A percentile compares a stretch with the other conserved stretches of the same genome.
phyloP scores from a whole-genome alignment of 2,329 filamentous ascomycete species.

The Plectosphaerella sp. region DNA sequence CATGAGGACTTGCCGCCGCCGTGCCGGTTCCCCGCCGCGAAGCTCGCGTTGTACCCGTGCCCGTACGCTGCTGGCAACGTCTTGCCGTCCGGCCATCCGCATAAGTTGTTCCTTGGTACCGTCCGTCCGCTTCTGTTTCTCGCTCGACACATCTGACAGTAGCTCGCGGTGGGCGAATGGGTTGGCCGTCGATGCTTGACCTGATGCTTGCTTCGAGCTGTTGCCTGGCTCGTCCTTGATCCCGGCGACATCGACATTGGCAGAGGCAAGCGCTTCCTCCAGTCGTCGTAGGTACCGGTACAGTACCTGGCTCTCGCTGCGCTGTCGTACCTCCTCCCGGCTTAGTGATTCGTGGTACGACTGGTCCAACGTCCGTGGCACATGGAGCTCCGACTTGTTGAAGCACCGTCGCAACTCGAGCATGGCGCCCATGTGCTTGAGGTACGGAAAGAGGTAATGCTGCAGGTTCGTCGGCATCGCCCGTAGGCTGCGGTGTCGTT shows the following conservation, averaged over 20 bases:
- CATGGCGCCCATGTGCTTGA: conserved; percentile 14
- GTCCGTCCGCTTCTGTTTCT: conserved; percentile 14
- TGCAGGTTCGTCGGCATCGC: conserved; percentile 13
- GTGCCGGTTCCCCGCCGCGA: conserved; percentile 14
- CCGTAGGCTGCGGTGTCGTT: conserved; percentile 5
- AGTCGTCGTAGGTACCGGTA: conserved; percentile 9
- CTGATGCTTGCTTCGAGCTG: background rate
- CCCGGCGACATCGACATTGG: background rate
- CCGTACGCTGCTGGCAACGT: conserved; percentile 12
- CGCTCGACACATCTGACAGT: conserved; percentile 9
- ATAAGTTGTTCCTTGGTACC: conserved; percentile 14
- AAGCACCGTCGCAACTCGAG: conserved; percentile 7
- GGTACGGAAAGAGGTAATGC: conserved; percentile 12
- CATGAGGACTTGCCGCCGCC: conserved; percentile 21
- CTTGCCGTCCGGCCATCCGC: conserved; percentile 11
- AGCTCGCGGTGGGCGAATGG: conserved; percentile 7
- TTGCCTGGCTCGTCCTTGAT: background rate
- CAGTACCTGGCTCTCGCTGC: conserved; percentile 10
- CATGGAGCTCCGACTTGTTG: conserved; percentile 13
- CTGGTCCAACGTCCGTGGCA: conserved; percentile 11
- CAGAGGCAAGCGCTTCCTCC: background rate
- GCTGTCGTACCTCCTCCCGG: conserved; percentile 5
- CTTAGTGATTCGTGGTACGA: conserved; percentile 12
- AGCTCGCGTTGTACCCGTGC: conserved; percentile 6
- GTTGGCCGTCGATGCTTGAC: background rate